Conservation (phyloP, 768 basidiomycete species). For the Suillus discolor region DNA sequence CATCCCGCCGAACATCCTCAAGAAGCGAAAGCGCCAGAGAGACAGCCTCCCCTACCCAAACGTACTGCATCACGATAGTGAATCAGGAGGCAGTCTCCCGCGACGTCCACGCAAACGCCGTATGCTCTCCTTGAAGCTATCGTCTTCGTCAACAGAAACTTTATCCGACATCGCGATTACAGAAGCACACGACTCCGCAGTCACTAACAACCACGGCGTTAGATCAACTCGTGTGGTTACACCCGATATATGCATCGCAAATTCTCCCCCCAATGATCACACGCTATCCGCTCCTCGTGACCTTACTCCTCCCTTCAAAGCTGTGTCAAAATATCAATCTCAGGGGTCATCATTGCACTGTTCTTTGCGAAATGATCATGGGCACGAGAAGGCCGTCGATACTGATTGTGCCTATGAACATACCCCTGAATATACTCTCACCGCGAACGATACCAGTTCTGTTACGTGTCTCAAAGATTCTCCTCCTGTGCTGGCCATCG, state of each 20-base stretch:
- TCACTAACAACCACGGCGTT: no score
- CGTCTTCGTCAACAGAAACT: conserved; percentile 11
- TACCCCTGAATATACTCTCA: neutral
- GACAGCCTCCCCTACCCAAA: conserved; percentile 31
- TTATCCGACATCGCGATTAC: neutral
- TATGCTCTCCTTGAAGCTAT: conserved; percentile 29
- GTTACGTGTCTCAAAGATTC: no score
- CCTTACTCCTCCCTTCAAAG: neutral
- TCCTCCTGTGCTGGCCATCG: conserved; percentile 24
- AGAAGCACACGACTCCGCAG: neutral
- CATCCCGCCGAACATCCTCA: conserved; percentile 22
- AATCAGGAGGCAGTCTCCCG: conserved; percentile 30
- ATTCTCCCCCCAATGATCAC: neutral
- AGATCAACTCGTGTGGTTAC: neutral
- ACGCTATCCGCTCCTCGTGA: neutral
- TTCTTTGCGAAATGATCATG: neutral
- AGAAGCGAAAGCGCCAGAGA: conserved; percentile 32
- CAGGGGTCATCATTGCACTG: neutral
- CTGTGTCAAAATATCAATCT: neutral
- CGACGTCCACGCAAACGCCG: conserved; percentile 30
- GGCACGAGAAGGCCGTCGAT: no score
- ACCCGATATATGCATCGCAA: neutral
- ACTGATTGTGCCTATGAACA: neutral
- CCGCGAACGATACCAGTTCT: neutral
- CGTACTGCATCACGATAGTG: conserved; percentile 12